These are phyloP conservation scores for Arabis hirsuta DNA, from an alignment of 345 rosid species.

Conservation along the genomic window DNA sequence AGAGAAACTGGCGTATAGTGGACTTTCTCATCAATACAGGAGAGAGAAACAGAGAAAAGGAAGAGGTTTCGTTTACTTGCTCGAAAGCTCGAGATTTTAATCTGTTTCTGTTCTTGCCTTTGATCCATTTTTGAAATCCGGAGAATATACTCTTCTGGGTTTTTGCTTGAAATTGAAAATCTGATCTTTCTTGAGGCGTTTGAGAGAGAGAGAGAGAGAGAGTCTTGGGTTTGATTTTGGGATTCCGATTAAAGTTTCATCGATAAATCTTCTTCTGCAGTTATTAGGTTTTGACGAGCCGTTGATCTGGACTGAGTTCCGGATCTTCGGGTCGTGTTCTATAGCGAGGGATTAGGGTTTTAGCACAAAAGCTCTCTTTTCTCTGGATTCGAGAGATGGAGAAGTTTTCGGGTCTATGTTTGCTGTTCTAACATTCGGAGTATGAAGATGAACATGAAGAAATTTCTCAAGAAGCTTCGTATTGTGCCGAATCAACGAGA, in stretches of 20 bases:
- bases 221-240: constrained; percentile 8
- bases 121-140: constrained; percentile 44
- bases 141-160: constrained; percentile 34
- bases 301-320: constrained; percentile 40
- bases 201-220: too few species aligned
- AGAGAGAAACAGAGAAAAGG: constrained; percentile 4
- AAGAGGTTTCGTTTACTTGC: constrained; percentile 20
- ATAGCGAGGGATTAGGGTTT: constrained; percentile 33
- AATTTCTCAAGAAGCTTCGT: constrained; percentile 87
- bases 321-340: constrained; percentile 32
- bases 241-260: constrained; percentile 20
- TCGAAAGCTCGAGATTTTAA: constrained; percentile 23
- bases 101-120: constrained; percentile 28
- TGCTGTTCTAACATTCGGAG: constrained; percentile 55
- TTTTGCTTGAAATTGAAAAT: constrained; percentile 48
- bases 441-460: constrained; percentile 70
- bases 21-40: constrained; percentile 34
- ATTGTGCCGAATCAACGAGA: constrained; percentile 65
- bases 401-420: constrained; percentile 60
- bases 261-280: constrained; percentile 1
- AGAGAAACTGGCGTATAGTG: constrained; percentile 37
- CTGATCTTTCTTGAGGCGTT: constrained; percentile 1
- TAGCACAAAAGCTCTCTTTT: not conserved
- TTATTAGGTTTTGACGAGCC: constrained; percentile 35
- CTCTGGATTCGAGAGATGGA: constrained; percentile 52